These are phyloP conservation scores for Penicillium occitanis DNA, from an alignment of 2,329 filamentous ascomycete species.

Conservation along the genomic window DNA sequence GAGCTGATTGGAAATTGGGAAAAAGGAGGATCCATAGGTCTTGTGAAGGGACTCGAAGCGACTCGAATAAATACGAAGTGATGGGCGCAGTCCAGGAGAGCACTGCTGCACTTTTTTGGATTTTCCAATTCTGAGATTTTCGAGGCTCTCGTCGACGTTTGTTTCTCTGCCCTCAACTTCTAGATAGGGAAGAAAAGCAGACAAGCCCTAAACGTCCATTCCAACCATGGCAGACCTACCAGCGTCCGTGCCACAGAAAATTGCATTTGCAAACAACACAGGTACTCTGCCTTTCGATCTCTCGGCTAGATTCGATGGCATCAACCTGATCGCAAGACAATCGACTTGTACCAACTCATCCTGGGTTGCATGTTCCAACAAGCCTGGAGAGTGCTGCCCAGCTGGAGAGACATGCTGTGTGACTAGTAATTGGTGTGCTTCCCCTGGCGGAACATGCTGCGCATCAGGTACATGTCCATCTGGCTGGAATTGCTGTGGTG, in stretches of 20 bases:
- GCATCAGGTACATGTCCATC: conserved; percentile 5
- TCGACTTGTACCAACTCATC: conserved; percentile 1
- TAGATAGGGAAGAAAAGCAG: neutral
- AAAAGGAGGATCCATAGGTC: neutral
- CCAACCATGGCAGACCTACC: neutral
- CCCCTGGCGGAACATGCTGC: neutral
- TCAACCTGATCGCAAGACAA: conserved; percentile 4
- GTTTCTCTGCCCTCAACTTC: neutral
- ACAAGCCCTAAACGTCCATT: neutral
- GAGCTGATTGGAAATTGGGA: neutral
- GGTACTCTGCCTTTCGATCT: neutral
- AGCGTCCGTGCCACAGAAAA: neutral
- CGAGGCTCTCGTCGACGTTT: neutral
- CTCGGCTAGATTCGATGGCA: neutral
- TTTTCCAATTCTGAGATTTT: neutral
- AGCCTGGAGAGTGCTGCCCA: conserved; percentile 1
- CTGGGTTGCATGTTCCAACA: neutral
- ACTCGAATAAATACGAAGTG: neutral
- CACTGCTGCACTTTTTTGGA: neutral
- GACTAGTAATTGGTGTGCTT: conserved; percentile 6
- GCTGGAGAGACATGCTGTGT: conserved; percentile 2
- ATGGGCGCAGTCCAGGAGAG: neutral
- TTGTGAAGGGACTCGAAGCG: neutral
- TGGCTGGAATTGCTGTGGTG: conserved; percentile 5
- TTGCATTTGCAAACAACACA: conserved; percentile 4